phyloP scores from a whole-genome alignment of 306 rosid genomes.

The Inga oerstediana region DNA sequence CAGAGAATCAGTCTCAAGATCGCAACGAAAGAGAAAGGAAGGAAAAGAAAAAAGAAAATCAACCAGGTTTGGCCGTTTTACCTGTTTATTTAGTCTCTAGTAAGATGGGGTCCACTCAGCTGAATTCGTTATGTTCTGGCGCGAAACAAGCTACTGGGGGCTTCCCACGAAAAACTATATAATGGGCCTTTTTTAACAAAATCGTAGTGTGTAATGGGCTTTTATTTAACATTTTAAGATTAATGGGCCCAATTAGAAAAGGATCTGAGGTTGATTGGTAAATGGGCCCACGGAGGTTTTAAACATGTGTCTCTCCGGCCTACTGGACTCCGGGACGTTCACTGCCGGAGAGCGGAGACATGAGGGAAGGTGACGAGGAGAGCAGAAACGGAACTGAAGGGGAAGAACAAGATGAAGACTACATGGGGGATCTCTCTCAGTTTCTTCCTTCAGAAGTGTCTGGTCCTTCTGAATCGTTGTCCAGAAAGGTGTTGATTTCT shows the following conservation, averaged over 20 bases:
- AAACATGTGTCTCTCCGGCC: background rate
- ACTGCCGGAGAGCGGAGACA: conserved; percentile 31
- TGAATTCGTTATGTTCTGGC: conserved; percentile 43
- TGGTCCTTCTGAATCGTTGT: conserved; percentile 40
- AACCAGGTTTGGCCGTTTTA: background rate
- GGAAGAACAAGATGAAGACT: conserved; percentile 60
- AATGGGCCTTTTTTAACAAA: background rate
- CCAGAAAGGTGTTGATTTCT: conserved; percentile 48
- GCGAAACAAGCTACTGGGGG: conserved; percentile 19
- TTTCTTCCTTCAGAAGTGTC: conserved; percentile 58
- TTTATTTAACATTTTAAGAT: background rate
- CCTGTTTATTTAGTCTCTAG: background rate
- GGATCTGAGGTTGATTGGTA: background rate
- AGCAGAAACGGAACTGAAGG: conserved; percentile 25
- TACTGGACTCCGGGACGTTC: background rate
- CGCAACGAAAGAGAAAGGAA: background rate
- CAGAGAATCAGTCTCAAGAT: conserved; percentile 30
- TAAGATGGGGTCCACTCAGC: conserved; percentile 23
- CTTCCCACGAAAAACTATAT: too few species aligned
- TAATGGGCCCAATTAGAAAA: background rate
- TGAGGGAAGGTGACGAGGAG: conserved; percentile 52
- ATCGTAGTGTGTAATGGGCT: background rate
- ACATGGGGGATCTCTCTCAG: conserved; percentile 82
- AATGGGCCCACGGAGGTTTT: background rate
- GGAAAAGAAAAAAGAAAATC: background rate